Conservation (phyloP, 257 asterid genomes). For the Parsonsia alboflavescens region DNA sequence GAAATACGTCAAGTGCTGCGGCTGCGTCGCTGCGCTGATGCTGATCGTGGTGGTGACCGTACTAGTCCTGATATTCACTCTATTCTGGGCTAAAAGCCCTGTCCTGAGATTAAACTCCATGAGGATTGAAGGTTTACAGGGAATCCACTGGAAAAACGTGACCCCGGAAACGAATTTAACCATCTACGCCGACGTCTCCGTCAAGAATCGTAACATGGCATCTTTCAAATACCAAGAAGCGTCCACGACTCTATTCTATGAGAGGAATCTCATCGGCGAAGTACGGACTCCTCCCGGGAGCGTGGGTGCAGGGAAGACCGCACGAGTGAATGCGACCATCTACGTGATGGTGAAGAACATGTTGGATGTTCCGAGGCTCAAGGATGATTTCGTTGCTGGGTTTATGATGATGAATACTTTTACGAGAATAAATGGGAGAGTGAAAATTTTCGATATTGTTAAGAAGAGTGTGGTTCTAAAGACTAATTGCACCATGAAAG, state of each 20-base stretch:
- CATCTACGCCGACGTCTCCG: conserved; percentile 18
- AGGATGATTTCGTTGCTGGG: conserved; percentile 21
- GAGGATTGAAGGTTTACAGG: conserved; percentile 23
- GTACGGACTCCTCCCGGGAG: conserved; percentile 9
- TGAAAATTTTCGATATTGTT: conserved; percentile 24
- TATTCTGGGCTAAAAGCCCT: conserved; percentile 30
- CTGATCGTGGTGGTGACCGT: conserved; percentile 14
- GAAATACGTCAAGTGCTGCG: conserved; percentile 27
- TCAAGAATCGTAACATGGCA: conserved; percentile 32
- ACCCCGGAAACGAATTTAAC: conserved; percentile 18
- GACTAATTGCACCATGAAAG: conserved; percentile 25
- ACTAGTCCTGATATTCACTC: conserved; percentile 23
- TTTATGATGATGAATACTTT: conserved; percentile 23
- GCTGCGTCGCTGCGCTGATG: conserved; percentile 21
- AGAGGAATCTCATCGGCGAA: conserved; percentile 14
- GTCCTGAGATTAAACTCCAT: conserved; percentile 15
- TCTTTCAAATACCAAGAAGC: conserved; percentile 21
- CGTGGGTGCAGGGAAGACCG: conserved; percentile 22
- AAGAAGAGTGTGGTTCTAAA: conserved; percentile 20
- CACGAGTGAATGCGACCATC: conserved; percentile 13
- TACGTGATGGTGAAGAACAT: conserved; percentile 17
- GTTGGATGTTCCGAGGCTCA: conserved; percentile 18
- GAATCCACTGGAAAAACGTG: conserved; percentile 9
- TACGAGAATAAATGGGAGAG: conserved; percentile 28
- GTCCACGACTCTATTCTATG: conserved; percentile 15